Percentiles rank a stretch among this genome's conserved stretches.
Conservation (phyloP, 352 stramenopile species). For the Phytophthora melonis region DNA sequence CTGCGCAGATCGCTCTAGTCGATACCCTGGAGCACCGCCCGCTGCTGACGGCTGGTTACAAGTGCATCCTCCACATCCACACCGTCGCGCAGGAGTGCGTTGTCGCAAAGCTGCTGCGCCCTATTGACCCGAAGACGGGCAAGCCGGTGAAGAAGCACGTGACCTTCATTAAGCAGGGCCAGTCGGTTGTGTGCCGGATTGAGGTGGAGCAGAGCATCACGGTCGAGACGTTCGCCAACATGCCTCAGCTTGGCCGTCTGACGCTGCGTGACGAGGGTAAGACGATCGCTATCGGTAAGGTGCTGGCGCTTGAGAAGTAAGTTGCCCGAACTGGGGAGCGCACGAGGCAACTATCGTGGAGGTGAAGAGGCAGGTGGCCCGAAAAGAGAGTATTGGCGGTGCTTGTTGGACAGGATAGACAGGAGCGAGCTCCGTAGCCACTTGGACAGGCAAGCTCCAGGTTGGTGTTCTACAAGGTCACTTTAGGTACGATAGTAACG, state of each 20-base stretch:
- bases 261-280: slow-evolving; percentile 99
- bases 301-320: slow-evolving; percentile 94
- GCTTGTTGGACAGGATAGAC: not conserved
- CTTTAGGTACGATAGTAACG: not conserved
- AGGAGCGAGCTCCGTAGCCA: not conserved
- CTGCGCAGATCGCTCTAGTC: slow-evolving; percentile 95
- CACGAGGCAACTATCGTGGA: not conserved
- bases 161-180: slow-evolving; percentile 96
- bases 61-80: slow-evolving; percentile 98
- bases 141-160: slow-evolving; percentile 93
- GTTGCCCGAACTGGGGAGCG: not conserved
- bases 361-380: not conserved
- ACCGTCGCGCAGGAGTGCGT: slow-evolving; percentile 96
- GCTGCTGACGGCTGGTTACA: slow-evolving; percentile 97
- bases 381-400: not conserved
- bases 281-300: slow-evolving; percentile 99
- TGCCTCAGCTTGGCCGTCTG: slow-evolving; percentile 97
- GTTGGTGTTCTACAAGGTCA: no score
- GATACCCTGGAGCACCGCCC: slow-evolving; percentile 97
- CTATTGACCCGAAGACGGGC: slow-evolving; percentile 91
- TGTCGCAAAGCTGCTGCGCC: slow-evolving; percentile 92
- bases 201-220: slow-evolving; percentile 94
- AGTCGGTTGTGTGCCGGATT: slow-evolving; percentile 95
- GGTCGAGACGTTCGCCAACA: slow-evolving; percentile 95
- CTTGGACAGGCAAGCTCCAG: not conserved